Evolutionary conservation across 805 yeast species (phyloP).

Genomic region (Candida awuae): DNA sequence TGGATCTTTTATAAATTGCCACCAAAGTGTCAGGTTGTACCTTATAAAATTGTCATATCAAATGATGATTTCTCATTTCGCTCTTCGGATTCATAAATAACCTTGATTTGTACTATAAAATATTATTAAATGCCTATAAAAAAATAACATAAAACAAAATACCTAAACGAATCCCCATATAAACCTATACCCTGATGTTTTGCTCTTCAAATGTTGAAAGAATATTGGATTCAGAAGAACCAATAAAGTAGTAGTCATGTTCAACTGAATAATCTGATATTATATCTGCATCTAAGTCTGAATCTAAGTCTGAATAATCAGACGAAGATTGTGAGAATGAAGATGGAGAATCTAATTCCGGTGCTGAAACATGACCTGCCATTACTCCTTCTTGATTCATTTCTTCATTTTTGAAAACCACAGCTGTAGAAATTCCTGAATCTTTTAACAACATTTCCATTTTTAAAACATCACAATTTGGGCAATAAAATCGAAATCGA

Average conservation of each 20-base stretch:
- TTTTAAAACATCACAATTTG: constrained; percentile 55
- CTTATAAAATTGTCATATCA: too few species aligned
- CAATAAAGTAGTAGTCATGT: background rate
- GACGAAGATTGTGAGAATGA: background rate
- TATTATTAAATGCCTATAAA: too few species aligned
- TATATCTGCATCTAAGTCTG: constrained; percentile 4
- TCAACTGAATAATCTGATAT: constrained; percentile 6
- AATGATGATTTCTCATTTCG: too few species aligned
- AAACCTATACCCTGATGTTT: background rate
- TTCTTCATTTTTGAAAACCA: constrained; percentile 8
- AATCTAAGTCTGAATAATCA: background rate
- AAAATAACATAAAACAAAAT: too few species aligned
- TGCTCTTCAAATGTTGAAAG: background rate
- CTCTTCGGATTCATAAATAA: too few species aligned
- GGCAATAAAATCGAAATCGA: constrained; percentile 46
- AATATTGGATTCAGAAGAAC: background rate
- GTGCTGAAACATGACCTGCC: constrained; percentile 5
- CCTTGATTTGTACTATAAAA: too few species aligned
- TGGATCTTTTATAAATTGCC: too few species aligned
- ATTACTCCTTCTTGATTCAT: constrained; percentile 37
- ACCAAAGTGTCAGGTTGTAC: too few species aligned
- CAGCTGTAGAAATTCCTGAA: constrained; percentile 40
- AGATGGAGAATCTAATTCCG: constrained; percentile 7
- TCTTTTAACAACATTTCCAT: constrained; percentile 52
- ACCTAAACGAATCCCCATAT: too few species aligned